These are phyloP conservation scores for Pseudogymnoascus sp. DNA, from an alignment of 2,329 filamentous ascomycete species.

Conservation along the genomic window DNA sequence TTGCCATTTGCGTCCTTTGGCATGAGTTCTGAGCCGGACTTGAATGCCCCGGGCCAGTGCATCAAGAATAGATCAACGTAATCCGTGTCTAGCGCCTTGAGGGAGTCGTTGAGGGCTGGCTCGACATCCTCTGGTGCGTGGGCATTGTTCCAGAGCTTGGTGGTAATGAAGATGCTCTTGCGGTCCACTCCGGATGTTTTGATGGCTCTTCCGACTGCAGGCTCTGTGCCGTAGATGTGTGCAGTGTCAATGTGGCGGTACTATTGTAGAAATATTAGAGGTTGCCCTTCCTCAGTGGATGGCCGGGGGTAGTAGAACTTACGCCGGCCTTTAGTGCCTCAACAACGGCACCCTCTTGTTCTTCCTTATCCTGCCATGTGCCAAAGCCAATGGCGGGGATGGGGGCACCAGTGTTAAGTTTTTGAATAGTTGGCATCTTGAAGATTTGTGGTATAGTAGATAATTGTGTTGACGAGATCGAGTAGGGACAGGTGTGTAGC, in stretches of 20 bases:
- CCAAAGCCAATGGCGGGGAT: constrained; percentile 38
- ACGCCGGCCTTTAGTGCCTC: constrained; percentile 36
- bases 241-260: constrained; percentile 43
- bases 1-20: constrained; percentile 23
- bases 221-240: constrained; percentile 38
- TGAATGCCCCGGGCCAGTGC: constrained; percentile 33
- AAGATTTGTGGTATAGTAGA: neutral
- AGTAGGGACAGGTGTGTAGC: neutral
- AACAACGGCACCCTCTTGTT: constrained; percentile 36
- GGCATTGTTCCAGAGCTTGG: constrained; percentile 52
- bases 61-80: constrained; percentile 36
- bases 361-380: constrained; percentile 39
- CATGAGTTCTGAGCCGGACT: constrained; percentile 20
- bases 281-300: neutral
- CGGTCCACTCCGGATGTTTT: constrained; percentile 33
- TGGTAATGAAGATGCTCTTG: constrained; percentile 42
- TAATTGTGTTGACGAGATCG: neutral
- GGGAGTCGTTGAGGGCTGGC: constrained; percentile 28
- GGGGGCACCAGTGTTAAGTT: constrained; percentile 35
- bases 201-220: constrained; percentile 37
- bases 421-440: constrained; percentile 25
- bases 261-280: constrained; percentile 5
- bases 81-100: constrained; percentile 31
- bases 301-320: neutral
- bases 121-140: constrained; percentile 31